Evolutionary conservation across 331 rosid genomes (phyloP).

Genomic region (Quercus tomentella): DNA sequence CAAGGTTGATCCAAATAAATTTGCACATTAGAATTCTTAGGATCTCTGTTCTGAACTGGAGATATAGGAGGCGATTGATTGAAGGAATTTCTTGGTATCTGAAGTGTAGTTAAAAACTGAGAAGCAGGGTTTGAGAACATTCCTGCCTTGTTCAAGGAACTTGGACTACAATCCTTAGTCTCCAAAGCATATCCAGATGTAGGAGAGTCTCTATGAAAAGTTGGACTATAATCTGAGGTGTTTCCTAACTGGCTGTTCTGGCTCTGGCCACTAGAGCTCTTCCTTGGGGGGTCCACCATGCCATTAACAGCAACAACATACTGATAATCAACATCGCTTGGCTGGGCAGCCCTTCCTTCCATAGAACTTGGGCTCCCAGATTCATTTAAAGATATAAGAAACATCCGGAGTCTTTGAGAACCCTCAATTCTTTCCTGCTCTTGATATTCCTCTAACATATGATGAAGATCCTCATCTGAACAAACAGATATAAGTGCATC

Average conservation of each 20-base stretch:
- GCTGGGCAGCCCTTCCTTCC: constrained; percentile 52
- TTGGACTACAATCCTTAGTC: constrained; percentile 40
- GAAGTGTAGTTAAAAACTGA: constrained; percentile 43
- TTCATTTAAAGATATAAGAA: constrained; percentile 75
- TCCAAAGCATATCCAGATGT: constrained; percentile 47
- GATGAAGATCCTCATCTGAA: constrained; percentile 91
- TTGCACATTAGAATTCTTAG: constrained; percentile 31
- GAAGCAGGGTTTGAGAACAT: constrained; percentile 32
- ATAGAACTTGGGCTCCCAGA: constrained; percentile 53
- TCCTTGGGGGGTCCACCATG: constrained; percentile 52
- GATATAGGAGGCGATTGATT: constrained; percentile 46
- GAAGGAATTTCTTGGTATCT: constrained; percentile 43
- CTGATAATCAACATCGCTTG: constrained; percentile 55
- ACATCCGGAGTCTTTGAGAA: constrained; percentile 74
- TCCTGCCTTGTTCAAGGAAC: constrained; percentile 39
- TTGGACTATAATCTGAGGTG: constrained; percentile 56
- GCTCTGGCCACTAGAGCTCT: constrained; percentile 52
- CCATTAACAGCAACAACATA: constrained; percentile 82
- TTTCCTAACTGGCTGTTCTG: constrained; percentile 56
- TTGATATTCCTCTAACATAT: constrained; percentile 83
- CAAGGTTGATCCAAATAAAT: constrained; percentile 32
- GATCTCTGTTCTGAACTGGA: constrained; percentile 45
- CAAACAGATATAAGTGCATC: constrained; percentile 96
- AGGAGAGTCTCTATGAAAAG: constrained; percentile 38
- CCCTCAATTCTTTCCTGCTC: constrained; percentile 76